Evolutionary conservation across 352 stramenopile genomes (phyloP).

Genomic region (Phytophthora syringae): DNA sequence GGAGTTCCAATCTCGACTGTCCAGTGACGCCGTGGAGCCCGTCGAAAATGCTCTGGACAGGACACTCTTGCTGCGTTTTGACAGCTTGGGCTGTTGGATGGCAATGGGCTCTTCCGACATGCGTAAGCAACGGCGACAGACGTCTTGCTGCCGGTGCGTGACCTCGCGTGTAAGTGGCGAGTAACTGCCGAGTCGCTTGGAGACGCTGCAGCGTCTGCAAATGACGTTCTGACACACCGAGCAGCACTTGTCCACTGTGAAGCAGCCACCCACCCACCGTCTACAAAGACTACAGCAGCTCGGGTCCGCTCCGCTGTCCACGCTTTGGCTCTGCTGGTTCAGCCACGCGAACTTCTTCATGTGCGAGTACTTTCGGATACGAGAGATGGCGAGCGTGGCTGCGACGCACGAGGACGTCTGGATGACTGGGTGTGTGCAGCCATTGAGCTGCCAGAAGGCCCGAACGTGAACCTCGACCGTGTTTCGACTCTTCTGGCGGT

Average conservation of each 20-base stretch:
- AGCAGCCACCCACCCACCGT: constrained; percentile 15
- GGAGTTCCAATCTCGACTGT: constrained; percentile 13
- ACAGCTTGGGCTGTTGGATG: neutral
- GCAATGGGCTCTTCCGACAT: constrained; percentile 23
- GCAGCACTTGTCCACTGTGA: constrained; percentile 26
- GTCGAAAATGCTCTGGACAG: constrained; percentile 12
- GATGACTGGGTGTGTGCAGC: no score
- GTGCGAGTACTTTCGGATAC: constrained; percentile 15
- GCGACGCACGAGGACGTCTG: no score
- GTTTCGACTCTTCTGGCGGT: constrained; percentile 33
- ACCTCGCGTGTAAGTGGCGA: constrained; percentile 20
- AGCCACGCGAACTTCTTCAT: constrained; percentile 31
- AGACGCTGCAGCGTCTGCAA: no score
- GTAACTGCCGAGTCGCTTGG: constrained; percentile 23
- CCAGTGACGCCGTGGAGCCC: constrained; percentile 11
- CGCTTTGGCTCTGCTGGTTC: constrained; percentile 4
- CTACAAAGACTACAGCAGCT: constrained; percentile 33
- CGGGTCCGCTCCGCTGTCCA: neutral
- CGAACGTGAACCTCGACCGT: constrained; percentile 46
- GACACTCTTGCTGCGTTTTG: neutral
- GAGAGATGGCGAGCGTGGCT: constrained; percentile 20
- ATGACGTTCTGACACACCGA: constrained; percentile 28
- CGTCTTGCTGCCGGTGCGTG: constrained; percentile 14
- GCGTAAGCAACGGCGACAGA: constrained; percentile 33
- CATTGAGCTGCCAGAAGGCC: constrained; percentile 34